Conservation (phyloP, 495 filamentous ascomycete species). For the Trichoderma gamsii region DNA sequence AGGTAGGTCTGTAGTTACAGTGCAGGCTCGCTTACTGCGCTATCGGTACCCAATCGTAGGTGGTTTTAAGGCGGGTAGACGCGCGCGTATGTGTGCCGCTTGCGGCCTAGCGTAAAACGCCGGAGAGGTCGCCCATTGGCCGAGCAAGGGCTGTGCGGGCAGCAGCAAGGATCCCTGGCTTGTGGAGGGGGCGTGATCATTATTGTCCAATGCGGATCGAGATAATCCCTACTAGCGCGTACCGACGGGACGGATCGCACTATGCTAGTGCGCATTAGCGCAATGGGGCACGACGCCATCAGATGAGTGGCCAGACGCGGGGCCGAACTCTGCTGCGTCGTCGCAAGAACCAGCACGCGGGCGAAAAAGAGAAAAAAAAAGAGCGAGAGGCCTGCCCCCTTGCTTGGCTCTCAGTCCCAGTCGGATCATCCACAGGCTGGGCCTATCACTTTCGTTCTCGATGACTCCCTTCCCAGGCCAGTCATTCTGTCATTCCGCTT, state of each 20-base stretch:
- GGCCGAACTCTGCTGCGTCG: conserved; percentile 5
- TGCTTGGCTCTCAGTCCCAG: background rate
- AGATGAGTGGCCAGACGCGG: conserved; percentile 11
- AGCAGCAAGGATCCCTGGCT: background rate
- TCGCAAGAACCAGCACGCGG: background rate
- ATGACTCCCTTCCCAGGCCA: background rate
- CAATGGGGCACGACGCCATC: conserved; percentile 1
- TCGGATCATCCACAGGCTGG: background rate
- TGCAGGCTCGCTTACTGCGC: conserved; percentile 13
- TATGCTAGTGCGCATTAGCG: background rate
- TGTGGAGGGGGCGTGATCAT: background rate
- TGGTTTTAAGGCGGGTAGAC: background rate
- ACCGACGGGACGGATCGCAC: conserved; percentile 13
- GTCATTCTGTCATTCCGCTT: conserved; percentile 3
- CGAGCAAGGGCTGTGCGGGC: background rate
- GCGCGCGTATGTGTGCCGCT: background rate
- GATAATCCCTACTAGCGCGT: background rate
- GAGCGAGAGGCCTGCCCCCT: background rate
- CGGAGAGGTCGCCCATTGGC: conserved; percentile 15
- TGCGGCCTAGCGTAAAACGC: background rate
- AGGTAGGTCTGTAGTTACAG: conserved; percentile 1
- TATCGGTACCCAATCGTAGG: conserved; percentile 14
- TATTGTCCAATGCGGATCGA: background rate
- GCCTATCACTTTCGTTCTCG: background rate
- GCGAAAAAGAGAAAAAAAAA: background rate